Evolutionary conservation across 306 rosid genomes (phyloP).

Genomic region (Neltuma alba): DNA sequence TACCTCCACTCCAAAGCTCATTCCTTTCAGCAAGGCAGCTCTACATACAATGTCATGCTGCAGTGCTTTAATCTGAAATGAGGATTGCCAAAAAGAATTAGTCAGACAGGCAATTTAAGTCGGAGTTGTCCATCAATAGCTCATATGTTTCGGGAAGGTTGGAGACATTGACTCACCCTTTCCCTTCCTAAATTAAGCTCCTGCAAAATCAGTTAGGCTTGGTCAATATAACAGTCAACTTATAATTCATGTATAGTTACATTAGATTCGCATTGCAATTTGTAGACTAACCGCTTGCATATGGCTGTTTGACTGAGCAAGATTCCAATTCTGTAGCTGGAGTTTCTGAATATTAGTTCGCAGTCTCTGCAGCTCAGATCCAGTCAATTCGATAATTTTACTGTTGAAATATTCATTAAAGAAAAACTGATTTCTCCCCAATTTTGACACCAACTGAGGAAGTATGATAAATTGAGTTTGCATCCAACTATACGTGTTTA

Average conservation of each 20-base stretch:
- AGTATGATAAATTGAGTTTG: neutral
- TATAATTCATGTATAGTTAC: neutral
- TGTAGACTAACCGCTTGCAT: conserved; percentile 52
- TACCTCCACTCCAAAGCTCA: conserved; percentile 44
- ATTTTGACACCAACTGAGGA: neutral
- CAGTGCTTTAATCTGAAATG: conserved; percentile 53
- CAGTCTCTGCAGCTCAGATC: conserved; percentile 60
- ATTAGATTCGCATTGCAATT: neutral
- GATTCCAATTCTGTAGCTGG: conserved; percentile 73
- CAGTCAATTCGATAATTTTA: conserved; percentile 54
- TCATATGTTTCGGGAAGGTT: neutral
- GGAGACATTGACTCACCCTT: conserved; percentile 45
- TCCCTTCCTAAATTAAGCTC: conserved; percentile 68
- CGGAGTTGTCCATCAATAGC: neutral
- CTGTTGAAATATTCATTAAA: conserved; percentile 42
- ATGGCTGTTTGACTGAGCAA: conserved; percentile 70
- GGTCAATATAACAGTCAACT: neutral
- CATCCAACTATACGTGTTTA: neutral
- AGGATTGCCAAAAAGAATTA: neutral
- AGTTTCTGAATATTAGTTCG: conserved; percentile 58
- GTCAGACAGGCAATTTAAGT: neutral
- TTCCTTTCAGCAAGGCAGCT: conserved; percentile 57
- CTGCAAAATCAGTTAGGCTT: conserved; percentile 38
- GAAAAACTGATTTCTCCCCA: conserved; percentile 25
- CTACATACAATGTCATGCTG: conserved; percentile 62